Base-by-base conservation (phyloP, 495 filamentous ascomycete genomes). In the Trichoderma orchidacearum region DNA sequence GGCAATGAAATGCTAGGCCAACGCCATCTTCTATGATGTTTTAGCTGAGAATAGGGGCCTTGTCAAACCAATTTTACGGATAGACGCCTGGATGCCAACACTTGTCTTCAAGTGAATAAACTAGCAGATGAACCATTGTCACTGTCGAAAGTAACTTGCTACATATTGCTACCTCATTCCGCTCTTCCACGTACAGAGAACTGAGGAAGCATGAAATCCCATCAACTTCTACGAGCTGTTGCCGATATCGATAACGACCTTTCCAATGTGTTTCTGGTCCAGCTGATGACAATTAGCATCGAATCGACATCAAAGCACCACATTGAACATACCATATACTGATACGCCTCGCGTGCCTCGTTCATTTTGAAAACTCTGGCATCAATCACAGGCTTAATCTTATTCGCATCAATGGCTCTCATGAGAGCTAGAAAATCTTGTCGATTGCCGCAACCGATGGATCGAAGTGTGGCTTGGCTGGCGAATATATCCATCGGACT, bases 371-470 rank as follows among this genome's bases (percentile, higher is more conserved):
- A 64, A 12, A 61, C 54, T 25, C 58, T 59, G 9, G 4, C n/a
- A 11, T 64, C 60, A 32, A 66, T 51, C 4, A 66, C 55, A 35
- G 64, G 60, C 25, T 57, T 58, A 6, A 63, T 32, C 12, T 62
- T 60, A 30, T 62, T 66, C 12, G 51, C 61, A 35, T 63, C 61
- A 27, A 62, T 57, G 25, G 57, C 63, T 11, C 60, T 56, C n/a
- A 73, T 66, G 78, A 82, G 78, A 54, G 76, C 77, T 38, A 70
- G 65, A 72, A 80, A 74, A 60, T 77, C 66, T 5, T 64, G 64
- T 58, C 72, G 69, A 57, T 66, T 77, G 3, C 79, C 80, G 12
- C 77, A 74, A 61, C 74, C 76, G 12, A 82, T 65, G 29, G 74
- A 78, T 28, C 74, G 68, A 30, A 76, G 71, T 21, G 71, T 78